phyloP scores from a whole-genome alignment of 1,139 yeast genomes.

The Pichia inconspicua region DNA sequence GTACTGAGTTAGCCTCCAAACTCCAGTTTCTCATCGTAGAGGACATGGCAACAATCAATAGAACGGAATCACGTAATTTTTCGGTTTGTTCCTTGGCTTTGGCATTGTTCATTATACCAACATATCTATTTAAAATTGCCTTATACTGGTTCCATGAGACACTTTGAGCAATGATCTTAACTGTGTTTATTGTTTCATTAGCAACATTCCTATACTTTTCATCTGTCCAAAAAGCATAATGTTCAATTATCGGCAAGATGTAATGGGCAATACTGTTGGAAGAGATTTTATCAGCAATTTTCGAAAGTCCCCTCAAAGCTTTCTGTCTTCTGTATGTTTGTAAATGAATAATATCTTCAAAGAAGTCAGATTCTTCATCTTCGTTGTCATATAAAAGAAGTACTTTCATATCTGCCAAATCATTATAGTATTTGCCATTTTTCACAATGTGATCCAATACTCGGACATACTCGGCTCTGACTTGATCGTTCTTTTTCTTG shows the following conservation, averaged over 20 bases:
- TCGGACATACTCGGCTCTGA: constrained; percentile 64
- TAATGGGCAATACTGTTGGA: constrained; percentile 68
- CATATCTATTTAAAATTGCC: constrained; percentile 66
- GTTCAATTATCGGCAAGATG: constrained; percentile 77
- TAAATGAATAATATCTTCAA: constrained; percentile 71
- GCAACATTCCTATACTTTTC: constrained; percentile 66
- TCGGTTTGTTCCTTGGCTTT: constrained; percentile 33
- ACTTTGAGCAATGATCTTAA: constrained; percentile 51
- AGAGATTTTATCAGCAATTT: constrained; percentile 35
- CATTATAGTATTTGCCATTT: constrained; percentile 41
- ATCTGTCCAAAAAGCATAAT: constrained; percentile 52
- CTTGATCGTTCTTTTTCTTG: constrained; percentile 52
- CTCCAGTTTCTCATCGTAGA: constrained; percentile 37
- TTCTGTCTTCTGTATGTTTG: constrained; percentile 82
- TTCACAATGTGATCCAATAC: constrained; percentile 60
- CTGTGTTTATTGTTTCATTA: constrained; percentile 60
- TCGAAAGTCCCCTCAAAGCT: constrained; percentile 59
- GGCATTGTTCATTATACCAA: constrained; percentile 38
- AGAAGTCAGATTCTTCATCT: constrained; percentile 83
- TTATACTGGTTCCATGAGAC: constrained; percentile 76
- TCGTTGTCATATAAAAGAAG: constrained; percentile 41
- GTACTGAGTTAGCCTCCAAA: constrained; percentile 24
- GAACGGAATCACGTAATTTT: constrained; percentile 51
- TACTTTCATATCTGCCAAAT: constrained; percentile 59
- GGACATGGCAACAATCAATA: constrained; percentile 57